Conservation (phyloP, 73 alveolate genomes). For the Effrenium voratum region DNA sequence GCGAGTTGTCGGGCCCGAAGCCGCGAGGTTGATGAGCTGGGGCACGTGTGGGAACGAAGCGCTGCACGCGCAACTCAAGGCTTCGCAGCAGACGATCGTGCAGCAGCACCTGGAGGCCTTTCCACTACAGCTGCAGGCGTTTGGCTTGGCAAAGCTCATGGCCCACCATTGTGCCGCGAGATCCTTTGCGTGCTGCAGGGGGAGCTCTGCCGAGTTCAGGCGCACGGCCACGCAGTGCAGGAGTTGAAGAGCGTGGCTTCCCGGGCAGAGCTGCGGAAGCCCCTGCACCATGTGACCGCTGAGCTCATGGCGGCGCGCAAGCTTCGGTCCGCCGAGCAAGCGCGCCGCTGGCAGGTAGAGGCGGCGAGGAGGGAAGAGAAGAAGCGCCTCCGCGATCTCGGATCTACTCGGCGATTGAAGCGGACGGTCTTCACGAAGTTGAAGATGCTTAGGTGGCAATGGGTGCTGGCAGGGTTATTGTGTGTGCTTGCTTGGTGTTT, state of each 20-base stretch:
- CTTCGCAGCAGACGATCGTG: background rate
- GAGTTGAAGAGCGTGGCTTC: background rate
- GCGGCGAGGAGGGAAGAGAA: background rate
- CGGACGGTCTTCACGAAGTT: background rate
- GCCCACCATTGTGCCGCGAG: conserved; percentile 36
- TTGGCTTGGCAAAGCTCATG: conserved; percentile 1
- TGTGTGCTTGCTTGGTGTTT: no score
- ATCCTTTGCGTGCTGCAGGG: background rate
- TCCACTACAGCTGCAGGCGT: conserved; percentile 1
- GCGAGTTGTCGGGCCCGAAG: background rate
- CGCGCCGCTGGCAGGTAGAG: background rate
- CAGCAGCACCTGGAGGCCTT: conserved; percentile 9
- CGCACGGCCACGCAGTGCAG: background rate
- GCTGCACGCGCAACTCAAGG: background rate
- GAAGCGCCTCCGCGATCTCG: background rate
- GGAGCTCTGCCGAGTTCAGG: background rate
- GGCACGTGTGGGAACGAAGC: conserved; percentile 47
- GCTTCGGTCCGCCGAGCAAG: background rate
- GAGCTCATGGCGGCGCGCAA: no score
- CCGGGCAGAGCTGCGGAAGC: conserved; percentile 31
- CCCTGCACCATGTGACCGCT: background rate
- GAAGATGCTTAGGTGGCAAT: conserved; percentile 19
- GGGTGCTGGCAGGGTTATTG: no score
- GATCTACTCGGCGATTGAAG: background rate
- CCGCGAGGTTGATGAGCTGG: background rate